Evolutionary conservation across 2,329 filamentous ascomycete genomes (phyloP).

Genomic region (Microsporum ferrugineum): DNA sequence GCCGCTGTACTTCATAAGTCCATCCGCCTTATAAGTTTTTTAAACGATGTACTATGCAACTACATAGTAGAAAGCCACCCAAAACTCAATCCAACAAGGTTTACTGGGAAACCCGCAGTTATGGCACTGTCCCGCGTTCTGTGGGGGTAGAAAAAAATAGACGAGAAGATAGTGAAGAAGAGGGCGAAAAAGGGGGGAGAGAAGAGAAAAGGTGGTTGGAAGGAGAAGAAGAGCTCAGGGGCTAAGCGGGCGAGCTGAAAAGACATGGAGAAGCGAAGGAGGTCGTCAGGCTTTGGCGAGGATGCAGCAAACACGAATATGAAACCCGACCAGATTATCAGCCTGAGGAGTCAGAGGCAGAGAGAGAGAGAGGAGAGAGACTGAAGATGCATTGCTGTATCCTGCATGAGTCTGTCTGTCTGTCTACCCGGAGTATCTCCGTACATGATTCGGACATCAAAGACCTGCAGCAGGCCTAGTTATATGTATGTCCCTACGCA

Average conservation of each 20-base stretch:
- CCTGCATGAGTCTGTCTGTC: slow-evolving; percentile 36
- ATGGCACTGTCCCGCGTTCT: not conserved
- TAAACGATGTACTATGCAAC: not conserved
- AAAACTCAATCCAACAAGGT: slow-evolving; percentile 1
- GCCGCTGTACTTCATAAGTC: not conserved
- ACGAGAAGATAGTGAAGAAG: not conserved
- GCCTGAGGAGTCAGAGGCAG: not conserved
- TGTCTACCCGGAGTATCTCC: slow-evolving; percentile 41
- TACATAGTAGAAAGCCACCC: not conserved
- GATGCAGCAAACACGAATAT: slow-evolving; percentile 2
- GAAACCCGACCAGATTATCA: not conserved
- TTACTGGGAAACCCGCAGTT: slow-evolving; percentile 1
- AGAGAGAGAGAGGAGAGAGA: no score
- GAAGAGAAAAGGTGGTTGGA: slow-evolving; percentile 18
- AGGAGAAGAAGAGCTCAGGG: not conserved
- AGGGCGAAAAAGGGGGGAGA: not conserved
- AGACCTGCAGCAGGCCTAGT: slow-evolving; percentile 44
- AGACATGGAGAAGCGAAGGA: not conserved
- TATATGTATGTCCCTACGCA: slow-evolving; percentile 38
- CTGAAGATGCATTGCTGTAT: no score
- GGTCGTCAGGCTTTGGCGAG: not conserved
- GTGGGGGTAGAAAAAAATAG: not conserved
- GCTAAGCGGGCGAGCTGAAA: not conserved
- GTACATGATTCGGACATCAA: slow-evolving; percentile 43
- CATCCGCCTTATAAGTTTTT: not conserved